Percentiles rank a stretch among this genome's conserved stretches.
Conservation (phyloP, 108 stramenopile species). For the Nannochloropsis oceanica region DNA sequence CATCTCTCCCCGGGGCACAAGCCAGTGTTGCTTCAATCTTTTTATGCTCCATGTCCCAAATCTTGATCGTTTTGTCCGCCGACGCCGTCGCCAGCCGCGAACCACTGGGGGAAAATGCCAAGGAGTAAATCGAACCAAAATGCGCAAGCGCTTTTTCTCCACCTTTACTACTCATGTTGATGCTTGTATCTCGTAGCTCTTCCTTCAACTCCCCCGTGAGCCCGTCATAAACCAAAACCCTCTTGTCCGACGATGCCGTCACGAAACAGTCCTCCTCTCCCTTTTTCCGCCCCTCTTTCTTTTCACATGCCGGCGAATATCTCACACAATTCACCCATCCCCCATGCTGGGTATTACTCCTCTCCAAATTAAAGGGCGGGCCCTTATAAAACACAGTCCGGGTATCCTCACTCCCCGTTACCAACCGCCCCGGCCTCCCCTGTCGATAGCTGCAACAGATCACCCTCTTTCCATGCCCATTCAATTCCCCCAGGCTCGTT, state of each 20-base stretch:
- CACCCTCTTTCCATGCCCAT: slow-evolving; percentile 27
- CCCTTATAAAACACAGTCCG: slow-evolving; percentile 67
- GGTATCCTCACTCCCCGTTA: slow-evolving; percentile 70
- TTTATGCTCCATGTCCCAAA: slow-evolving; percentile 41
- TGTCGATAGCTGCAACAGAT: slow-evolving; percentile 55
- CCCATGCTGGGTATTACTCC: slow-evolving; percentile 45
- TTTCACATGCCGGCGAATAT: slow-evolving; percentile 39
- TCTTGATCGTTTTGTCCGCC: slow-evolving; percentile 75
- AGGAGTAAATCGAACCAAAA: slow-evolving; percentile 63
- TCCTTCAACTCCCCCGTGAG: slow-evolving; percentile 35
- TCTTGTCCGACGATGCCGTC: background rate
- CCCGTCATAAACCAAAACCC: slow-evolving; percentile 30
- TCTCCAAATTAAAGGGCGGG: slow-evolving; percentile 72
- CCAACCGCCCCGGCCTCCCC: slow-evolving; percentile 62
- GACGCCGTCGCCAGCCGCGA: slow-evolving; percentile 59
- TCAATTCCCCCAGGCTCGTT: slow-evolving; percentile 38
- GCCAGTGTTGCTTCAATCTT: background rate
- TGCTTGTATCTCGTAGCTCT: slow-evolving; percentile 18
- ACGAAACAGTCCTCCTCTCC: background rate
- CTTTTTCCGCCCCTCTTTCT: slow-evolving; percentile 40
- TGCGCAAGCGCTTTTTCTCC: slow-evolving; percentile 12
- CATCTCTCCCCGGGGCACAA: background rate
- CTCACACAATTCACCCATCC: slow-evolving; percentile 62
- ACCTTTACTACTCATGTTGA: background rate
- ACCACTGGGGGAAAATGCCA: slow-evolving; percentile 60